Base-by-base conservation (phyloP, 192 early-diverging fungal species). In the Coemansia sp. region DNA sequence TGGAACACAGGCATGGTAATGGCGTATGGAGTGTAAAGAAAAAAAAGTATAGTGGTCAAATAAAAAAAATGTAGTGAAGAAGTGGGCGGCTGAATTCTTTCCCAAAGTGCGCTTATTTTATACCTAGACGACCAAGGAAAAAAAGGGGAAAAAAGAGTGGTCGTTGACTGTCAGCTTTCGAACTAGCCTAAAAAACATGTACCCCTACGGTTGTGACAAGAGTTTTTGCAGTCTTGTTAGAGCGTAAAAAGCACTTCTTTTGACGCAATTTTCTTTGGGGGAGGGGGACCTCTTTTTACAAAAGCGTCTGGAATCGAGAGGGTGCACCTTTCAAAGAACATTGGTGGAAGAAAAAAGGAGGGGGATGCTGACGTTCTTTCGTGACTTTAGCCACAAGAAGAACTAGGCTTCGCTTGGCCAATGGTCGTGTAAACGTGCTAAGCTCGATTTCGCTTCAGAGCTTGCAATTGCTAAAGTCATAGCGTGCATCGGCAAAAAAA, bases 251-350 rank as follows among this genome's bases (percentile, higher is more conserved):
- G 15, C 12, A 16, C 47, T 9, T 18, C 9, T 22, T 47, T 50
- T 50, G 49, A 50, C 9, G 10, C 46, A 13, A 16, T 20, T 49
- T 49, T 6, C 6, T 27, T 27, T 27, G 27, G 24, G 1, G n/a
- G n/a, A n/a, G 36, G 36, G 36, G 36, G 36, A 9, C 0, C 15
- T 18, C 20, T 20, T 50, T 31, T 33, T 58, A 5, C 34, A 58
- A 58, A 16, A 58, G 15, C 16, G 36, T 18, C 20, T 11, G 61
- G 22, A 40, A 62, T 41, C 61, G 61, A 11, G 15, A 38, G 61
- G 61, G 61, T 62, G 36, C 61, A 40, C 36, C 34, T 41, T 62
- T 62, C 38, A 40, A 24, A 40, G 22, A 34, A 62, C 22, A 41
- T 12, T 43, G 41, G 41, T 43, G 41, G 41, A 43, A 43, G 41